Base-by-base conservation (phyloP, 2,329 filamentous ascomycete genomes). In the Pseudogymnoascus sp. region DNA sequence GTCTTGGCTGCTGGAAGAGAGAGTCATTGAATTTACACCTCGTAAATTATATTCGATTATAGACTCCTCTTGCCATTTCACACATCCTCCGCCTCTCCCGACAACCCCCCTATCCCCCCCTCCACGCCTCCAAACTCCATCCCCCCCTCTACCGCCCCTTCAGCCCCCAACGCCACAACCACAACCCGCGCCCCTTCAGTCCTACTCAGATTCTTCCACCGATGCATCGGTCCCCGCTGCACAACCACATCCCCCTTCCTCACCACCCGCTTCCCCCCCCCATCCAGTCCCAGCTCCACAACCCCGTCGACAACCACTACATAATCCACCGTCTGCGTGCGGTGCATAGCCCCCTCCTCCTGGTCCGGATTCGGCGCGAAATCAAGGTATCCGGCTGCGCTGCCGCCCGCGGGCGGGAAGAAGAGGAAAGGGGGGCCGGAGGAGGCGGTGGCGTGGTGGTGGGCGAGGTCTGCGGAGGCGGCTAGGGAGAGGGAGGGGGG, bases 251-350 rank as follows among this genome's bases (percentile, higher is more conserved):
- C 76, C 15, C 77, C 77, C 6, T 68, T 68, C 44, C 65, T 66
- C 2, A 79, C 17, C 3, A 70, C 71, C 65, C 69, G 76, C 68
- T 74, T 75, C 64, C 76, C 76, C 7, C 77, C 76, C 4, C 70
- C 67, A 50, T 78, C 76, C 0, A 78, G 69, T 3, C 42, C 65
- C 5, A 77, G 67, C 4, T 75, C 74, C 13, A 77, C 71, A 67
- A 76, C 75, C 5, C 78, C 77, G 3, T 69, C 67, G 9, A 78
- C 10, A 4, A 79, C 70, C 23, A 74, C 66, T 33, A 68, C 67
- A 63, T 78, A 78, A 68, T 79, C 77, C 17, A 78, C 66, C 38
- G 72, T 78, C 33, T 70, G 60, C 4, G 76, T 78, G 10, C 75
- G 76, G 65, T 78, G 78, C 74, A 78, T 75, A 4, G 74, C 31